Conservation (phyloP, 1,284 basidiomycete species). For the Moesziomyces globuligerus region DNA sequence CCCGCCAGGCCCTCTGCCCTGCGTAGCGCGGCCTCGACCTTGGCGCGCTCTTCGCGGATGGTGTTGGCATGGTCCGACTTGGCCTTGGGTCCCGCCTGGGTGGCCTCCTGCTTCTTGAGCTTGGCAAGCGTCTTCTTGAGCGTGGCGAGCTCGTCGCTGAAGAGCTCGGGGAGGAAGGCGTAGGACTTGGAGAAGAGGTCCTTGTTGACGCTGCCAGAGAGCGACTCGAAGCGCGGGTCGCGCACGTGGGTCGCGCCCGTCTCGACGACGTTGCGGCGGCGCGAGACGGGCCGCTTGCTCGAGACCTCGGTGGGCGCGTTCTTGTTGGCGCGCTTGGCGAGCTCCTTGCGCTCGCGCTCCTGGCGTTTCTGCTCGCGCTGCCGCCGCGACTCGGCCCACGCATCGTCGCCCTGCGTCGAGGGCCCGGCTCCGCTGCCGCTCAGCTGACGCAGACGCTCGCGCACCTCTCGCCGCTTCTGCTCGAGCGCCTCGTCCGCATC, state of each 20-base stretch:
- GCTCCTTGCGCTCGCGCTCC: conserved; percentile 33
- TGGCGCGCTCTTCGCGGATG: conserved; percentile 76
- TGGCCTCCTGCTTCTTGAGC: conserved; percentile 76
- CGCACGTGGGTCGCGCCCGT: conserved; percentile 76
- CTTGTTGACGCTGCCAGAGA: conserved; percentile 77
- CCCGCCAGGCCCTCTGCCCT: conserved; percentile 75
- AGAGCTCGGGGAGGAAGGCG: conserved; percentile 79
- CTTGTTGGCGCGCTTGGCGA: conserved; percentile 77
- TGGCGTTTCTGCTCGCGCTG: conserved; percentile 17
- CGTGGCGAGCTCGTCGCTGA: conserved; percentile 75
- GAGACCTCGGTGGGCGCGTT: conserved; percentile 90
- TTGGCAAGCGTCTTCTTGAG: conserved; percentile 76
- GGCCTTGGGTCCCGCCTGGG: conserved; percentile 75
- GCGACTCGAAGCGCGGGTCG: conserved; percentile 87
- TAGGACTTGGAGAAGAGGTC: conserved; percentile 81
- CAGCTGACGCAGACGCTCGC: conserved; percentile 36
- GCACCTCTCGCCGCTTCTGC: conserved; percentile 29
- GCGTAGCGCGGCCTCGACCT: conserved; percentile 82
- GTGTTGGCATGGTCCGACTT: conserved; percentile 70
- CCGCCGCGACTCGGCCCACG: conserved; percentile 11
- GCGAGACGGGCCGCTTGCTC: conserved; percentile 85
- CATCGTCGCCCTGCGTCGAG: conserved; percentile 7
- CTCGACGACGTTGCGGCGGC: conserved; percentile 80
- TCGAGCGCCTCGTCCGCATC: conserved; percentile 28
- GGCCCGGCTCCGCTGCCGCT: conserved; percentile 12